Evolutionary conservation across 2,329 filamentous ascomycete genomes (phyloP).

Genomic region (Ophiostoma himal-ulmi): DNA sequence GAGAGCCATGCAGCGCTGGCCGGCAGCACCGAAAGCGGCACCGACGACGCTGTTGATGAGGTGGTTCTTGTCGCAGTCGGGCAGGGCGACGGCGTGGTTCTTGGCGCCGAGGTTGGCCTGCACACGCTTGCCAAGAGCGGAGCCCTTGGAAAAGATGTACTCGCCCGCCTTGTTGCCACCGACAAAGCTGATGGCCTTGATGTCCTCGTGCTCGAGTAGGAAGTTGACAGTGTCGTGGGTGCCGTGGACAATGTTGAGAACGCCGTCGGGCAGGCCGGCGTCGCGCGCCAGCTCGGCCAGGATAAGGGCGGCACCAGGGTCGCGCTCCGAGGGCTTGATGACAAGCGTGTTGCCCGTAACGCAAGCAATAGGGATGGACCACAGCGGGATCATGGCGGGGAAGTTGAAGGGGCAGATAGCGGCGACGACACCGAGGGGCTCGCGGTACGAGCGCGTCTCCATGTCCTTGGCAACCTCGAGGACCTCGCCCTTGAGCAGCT

Average conservation of each 20-base stretch:
- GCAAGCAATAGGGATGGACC: slow-evolving; percentile 79
- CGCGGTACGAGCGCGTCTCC: slow-evolving; percentile 77
- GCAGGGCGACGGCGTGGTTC: slow-evolving; percentile 79
- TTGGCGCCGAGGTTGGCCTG: slow-evolving; percentile 84
- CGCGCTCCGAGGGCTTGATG: slow-evolving; percentile 79
- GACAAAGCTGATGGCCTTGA: slow-evolving; percentile 82
- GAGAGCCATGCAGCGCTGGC: slow-evolving; percentile 81
- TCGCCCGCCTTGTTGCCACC: slow-evolving; percentile 83
- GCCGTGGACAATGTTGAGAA: slow-evolving; percentile 77
- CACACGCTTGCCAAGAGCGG: slow-evolving; percentile 79
- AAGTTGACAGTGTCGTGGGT: slow-evolving; percentile 77
- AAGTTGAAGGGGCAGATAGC: slow-evolving; percentile 90
- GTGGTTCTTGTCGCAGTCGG: slow-evolving; percentile 85
- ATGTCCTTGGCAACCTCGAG: slow-evolving; percentile 84
- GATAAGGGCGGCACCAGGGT: slow-evolving; percentile 80
- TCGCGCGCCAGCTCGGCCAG: slow-evolving; percentile 74
- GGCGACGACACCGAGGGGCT: slow-evolving; percentile 74
- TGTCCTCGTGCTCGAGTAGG: slow-evolving; percentile 74
- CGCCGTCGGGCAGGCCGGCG: slow-evolving; percentile 74
- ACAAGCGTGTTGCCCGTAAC: slow-evolving; percentile 78
- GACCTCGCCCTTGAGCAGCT: slow-evolving; percentile 75
- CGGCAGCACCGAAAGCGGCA: slow-evolving; percentile 77
- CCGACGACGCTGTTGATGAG: slow-evolving; percentile 77
- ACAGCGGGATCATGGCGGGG: slow-evolving; percentile 84
- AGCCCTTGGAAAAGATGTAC: slow-evolving; percentile 74